Conservation (phyloP, 768 basidiomycete genomes). For the Lentinus tigrinus region DNA sequence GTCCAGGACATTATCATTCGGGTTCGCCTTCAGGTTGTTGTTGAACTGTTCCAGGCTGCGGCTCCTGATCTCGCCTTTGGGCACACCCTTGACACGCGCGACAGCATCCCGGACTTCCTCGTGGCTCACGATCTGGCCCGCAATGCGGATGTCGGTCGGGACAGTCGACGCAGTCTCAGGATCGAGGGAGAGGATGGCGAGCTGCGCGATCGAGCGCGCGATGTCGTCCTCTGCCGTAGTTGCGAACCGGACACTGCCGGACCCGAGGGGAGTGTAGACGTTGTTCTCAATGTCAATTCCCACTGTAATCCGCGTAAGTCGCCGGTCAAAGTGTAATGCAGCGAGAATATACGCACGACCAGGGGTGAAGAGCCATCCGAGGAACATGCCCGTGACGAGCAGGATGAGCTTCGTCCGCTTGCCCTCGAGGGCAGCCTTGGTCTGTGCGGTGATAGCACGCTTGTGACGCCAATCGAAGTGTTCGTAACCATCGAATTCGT, state of each 20-base stretch:
- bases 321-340: neutral
- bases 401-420: slow-evolving; percentile 14
- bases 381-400: slow-evolving; percentile 11
- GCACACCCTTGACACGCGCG: slow-evolving; percentile 6
- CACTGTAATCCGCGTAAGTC: slow-evolving; percentile 3
- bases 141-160: slow-evolving; percentile 22
- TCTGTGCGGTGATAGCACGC: neutral
- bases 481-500: slow-evolving; percentile 18
- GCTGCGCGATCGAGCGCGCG: slow-evolving; percentile 16
- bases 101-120: slow-evolving; percentile 12
- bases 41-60: slow-evolving; percentile 13
- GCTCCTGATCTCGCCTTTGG: slow-evolving; percentile 12
- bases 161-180: slow-evolving; percentile 11
- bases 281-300: slow-evolving; percentile 21
- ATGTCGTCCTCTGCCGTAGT: slow-evolving; percentile 20
- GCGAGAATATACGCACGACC: neutral
- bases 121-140: slow-evolving; percentile 11
- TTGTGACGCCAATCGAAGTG: slow-evolving; percentile 9
- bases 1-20: neutral
- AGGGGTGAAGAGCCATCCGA: neutral
- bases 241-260: slow-evolving; percentile 7
- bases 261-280: slow-evolving; percentile 17
- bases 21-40: slow-evolving; percentile 7
- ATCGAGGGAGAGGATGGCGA: slow-evolving; percentile 19
- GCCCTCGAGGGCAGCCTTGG: neutral